Evolutionary conservation across 1,284 basidiomycete species (phyloP).

Genomic region (Sanguinoderma infundibulare): DNA sequence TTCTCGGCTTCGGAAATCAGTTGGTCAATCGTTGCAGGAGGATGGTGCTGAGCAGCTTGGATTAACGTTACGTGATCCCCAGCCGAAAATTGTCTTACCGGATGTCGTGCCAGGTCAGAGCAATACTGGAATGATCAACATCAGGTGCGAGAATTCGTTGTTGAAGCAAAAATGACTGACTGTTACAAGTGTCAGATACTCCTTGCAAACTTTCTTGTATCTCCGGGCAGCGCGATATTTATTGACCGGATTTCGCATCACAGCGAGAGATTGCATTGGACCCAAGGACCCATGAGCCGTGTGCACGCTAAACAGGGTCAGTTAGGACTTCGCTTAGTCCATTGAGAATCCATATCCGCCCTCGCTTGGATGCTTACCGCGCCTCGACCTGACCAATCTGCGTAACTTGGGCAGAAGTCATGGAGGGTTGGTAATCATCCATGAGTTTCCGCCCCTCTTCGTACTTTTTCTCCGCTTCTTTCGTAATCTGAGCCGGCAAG

Average conservation of each 20-base stretch:
- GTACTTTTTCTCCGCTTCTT: not conserved
- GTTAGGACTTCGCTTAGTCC: not conserved
- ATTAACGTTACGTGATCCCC: too few species aligned
- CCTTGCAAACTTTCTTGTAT: not conserved
- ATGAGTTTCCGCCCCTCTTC: not conserved
- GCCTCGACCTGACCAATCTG: not conserved
- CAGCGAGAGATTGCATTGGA: not conserved
- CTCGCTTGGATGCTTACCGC: not conserved
- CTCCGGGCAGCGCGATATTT: not conserved
- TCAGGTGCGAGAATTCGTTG: not conserved
- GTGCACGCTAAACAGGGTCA: not conserved
- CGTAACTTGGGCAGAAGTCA: not conserved
- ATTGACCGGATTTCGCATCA: not conserved
- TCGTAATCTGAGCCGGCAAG: not conserved
- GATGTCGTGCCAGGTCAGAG: not conserved
- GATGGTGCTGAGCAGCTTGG: too few species aligned
- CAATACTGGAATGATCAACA: not conserved
- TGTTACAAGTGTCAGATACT: not conserved
- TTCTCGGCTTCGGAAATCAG: too few species aligned
- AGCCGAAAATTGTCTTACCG: not conserved
- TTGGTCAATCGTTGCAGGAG: too few species aligned
- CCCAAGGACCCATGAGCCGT: not conserved
- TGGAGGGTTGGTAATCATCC: not conserved
- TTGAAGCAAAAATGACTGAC: not conserved
- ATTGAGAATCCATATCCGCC: not conserved